Evolutionary conservation across 2,329 filamentous ascomycete species (phyloP).

Genomic region (Cordyceps tenuipes): DNA sequence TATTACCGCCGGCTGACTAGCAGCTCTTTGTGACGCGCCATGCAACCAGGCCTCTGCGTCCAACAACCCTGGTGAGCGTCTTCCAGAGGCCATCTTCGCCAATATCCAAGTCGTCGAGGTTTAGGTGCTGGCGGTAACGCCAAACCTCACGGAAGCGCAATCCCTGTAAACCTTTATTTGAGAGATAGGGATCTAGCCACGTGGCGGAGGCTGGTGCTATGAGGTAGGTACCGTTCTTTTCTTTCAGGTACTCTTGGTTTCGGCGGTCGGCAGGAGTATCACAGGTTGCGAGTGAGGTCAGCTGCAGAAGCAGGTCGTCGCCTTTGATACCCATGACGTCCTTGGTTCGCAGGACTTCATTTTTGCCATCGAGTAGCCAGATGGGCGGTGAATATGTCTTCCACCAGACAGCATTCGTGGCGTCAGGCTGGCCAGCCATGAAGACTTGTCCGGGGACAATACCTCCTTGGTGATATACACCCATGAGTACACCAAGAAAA

Average conservation of each 20-base stretch:
- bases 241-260: constrained; percentile 48
- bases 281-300: constrained; percentile 54
- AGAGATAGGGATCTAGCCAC: constrained; percentile 57
- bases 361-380: constrained; percentile 72
- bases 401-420: constrained; percentile 71
- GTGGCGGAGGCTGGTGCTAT: constrained; percentile 64
- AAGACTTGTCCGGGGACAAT: constrained; percentile 69
- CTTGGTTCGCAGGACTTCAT: constrained; percentile 58
- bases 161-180: constrained; percentile 50
- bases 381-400: constrained; percentile 77
- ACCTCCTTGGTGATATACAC: constrained; percentile 74
- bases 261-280: constrained; percentile 48
- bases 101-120: constrained; percentile 74
- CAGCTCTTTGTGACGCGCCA: constrained; percentile 61
- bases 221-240: constrained; percentile 58
- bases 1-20: constrained; percentile 3
- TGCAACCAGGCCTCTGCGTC: constrained; percentile 50
- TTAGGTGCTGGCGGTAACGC: constrained; percentile 59
- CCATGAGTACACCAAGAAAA: constrained; percentile 63
- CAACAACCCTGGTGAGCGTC: constrained; percentile 60
- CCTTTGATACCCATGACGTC: constrained; percentile 68
- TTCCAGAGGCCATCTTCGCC: constrained; percentile 66
- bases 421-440: constrained; percentile 60
- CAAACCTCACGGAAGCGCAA: constrained; percentile 62
- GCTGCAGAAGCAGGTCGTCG: constrained; percentile 47